Evolutionary conservation across 2,329 filamentous ascomycete genomes (phyloP).

Genomic region (Corinectria fuckeliana): DNA sequence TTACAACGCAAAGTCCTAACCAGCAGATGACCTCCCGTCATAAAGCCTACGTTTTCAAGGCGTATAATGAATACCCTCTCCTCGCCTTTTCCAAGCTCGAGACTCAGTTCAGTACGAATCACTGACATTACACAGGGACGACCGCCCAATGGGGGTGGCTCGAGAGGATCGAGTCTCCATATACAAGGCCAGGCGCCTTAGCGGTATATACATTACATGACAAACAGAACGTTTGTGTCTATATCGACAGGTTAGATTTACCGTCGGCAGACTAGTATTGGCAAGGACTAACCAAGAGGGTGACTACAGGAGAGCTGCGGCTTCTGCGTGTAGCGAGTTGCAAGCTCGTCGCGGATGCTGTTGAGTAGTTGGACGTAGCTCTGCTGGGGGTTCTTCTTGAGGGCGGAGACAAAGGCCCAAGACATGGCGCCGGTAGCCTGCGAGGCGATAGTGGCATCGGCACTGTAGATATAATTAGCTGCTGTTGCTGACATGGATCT

Average conservation of each 20-base stretch:
- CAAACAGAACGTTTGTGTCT: slow-evolving; percentile 70
- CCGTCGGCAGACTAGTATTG: neutral
- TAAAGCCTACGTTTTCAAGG: neutral
- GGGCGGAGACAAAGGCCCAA: slow-evolving; percentile 90
- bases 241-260: slow-evolving; percentile 15
- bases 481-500: neutral
- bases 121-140: neutral
- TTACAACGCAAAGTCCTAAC: slow-evolving; percentile 4
- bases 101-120: neutral
- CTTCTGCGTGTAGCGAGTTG: slow-evolving; percentile 89
- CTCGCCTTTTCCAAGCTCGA: neutral
- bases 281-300: slow-evolving; percentile 75
- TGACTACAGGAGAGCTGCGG: slow-evolving; percentile 97
- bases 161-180: slow-evolving; percentile 20
- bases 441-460: slow-evolving; percentile 89
- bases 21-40: slow-evolving; percentile 12
- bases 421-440: slow-evolving; percentile 98
- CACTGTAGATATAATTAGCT: slow-evolving; percentile 57
- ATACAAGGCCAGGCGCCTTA: slow-evolving; percentile 15
- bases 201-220: slow-evolving; percentile 56
- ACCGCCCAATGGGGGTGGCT: slow-evolving; percentile 9
- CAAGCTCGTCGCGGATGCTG: slow-evolving; percentile 91
- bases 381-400: slow-evolving; percentile 97
- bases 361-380: slow-evolving; percentile 97
- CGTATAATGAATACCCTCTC: neutral